Base-by-base conservation (phyloP, 1,284 basidiomycete species). In the Microbotryum silenes-acaulis region DNA sequence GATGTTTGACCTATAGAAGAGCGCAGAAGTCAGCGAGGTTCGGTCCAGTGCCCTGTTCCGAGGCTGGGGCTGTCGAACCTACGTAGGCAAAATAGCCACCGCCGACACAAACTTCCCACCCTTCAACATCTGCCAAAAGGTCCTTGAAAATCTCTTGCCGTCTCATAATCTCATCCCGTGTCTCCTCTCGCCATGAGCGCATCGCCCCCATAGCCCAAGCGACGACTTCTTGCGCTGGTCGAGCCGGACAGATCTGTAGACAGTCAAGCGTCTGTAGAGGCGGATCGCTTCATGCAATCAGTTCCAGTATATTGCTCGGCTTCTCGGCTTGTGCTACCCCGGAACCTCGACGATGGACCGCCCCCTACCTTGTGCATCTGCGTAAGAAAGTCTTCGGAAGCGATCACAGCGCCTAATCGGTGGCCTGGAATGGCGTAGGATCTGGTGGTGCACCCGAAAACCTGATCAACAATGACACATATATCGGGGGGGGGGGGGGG, bases 401-500 rank as follows among this genome's bases (percentile, higher is more conserved):
- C 85, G n/a, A 85, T 81, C 63, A 92, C 81, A 6, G 82, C 81
- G 2, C 91, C 90, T 1, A 93, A 80, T 18, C 90, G 82, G 74
- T 91, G 87, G 0, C 90, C 90, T 0, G 91, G 91, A 50, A 94
- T 83, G 59, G 85, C 83, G 75, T 90, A 91, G 21, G 85, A 84
- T 76, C 91, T 91, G 62, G 83, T 84, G 51, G 37, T 9, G 31
- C 31, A 31, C 37, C 16, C 14, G 37, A 42, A 16, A 10, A 18
- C 14, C 16, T 42, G 6, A 42, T 42, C 37, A 42, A 18, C 14
- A 42, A 42, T 4, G 12, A 1, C 12, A 6, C 37, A 42, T 31
- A 31, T 31, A 3, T 10, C 31, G 31, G 31, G 31, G n/a, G n/a
- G n/a, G n/a, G n/a, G n/a, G n/a, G n/a, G n/a, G n/a, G n/a, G 31